Percentiles rank a stretch among this genome's conserved stretches.
Conservation (phyloP, 2,329 filamentous ascomycete species). For the Venturiaceae sp. region DNA sequence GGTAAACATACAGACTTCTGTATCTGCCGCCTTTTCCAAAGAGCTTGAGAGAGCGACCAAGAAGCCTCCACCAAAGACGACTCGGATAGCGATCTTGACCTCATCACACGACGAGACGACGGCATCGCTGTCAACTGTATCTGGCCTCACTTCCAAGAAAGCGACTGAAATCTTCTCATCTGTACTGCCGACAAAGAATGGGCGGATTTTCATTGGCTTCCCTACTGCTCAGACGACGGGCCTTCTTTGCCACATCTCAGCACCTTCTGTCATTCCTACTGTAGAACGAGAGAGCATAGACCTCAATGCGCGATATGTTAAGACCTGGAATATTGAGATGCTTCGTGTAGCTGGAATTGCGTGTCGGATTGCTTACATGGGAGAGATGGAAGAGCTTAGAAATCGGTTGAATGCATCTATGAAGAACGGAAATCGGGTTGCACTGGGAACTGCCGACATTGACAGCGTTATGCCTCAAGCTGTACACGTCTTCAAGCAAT, state of each 20-base stretch:
- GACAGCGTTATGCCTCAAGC: constrained; percentile 65
- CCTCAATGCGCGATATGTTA: constrained; percentile 88
- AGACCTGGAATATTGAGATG: constrained; percentile 93
- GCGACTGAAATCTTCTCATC: constrained; percentile 77
- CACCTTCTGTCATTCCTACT: constrained; percentile 91
- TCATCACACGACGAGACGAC: constrained; percentile 79
- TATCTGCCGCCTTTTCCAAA: constrained; percentile 61
- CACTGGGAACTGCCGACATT: constrained; percentile 55
- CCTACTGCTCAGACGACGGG: constrained; percentile 96
- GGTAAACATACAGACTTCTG: constrained; percentile 68
- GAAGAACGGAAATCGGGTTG: constrained; percentile 19
- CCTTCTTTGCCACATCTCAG: constrained; percentile 86
- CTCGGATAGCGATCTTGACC: constrained; percentile 78
- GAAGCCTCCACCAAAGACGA: constrained; percentile 85
- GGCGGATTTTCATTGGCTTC: constrained; percentile 93
- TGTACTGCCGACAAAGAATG: constrained; percentile 79
- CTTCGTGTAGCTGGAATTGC: constrained; percentile 84
- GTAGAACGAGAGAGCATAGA: constrained; percentile 97
- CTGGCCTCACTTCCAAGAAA: constrained; percentile 41
- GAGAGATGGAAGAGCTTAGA: constrained; percentile 74
- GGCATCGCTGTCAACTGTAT: constrained; percentile 48
- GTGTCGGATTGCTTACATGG: constrained; percentile 75
- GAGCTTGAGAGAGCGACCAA: constrained; percentile 95
- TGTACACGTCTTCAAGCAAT: constrained; percentile 75
- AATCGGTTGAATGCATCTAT: constrained; percentile 40